Conservation (phyloP, 306 rosid species). For the Cicer bijugum region DNA sequence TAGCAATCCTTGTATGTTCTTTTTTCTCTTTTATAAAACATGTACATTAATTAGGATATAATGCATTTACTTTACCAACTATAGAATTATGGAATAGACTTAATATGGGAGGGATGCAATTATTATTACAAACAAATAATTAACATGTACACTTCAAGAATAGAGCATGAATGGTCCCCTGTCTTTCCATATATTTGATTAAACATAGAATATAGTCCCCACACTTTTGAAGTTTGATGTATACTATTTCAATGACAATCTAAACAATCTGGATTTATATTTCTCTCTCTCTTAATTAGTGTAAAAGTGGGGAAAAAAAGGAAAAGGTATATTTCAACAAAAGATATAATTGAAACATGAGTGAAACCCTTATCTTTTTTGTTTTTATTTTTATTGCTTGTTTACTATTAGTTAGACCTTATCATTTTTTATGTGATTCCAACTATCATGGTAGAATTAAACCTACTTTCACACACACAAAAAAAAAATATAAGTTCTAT, state of each 20-base stretch:
- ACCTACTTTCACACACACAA: neutral
- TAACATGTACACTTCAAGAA: slow-evolving; percentile 20
- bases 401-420: neutral
- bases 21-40: slow-evolving; percentile 42
- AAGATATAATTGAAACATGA: slow-evolving; percentile 19
- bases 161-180: slow-evolving; percentile 40
- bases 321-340: slow-evolving; percentile 36
- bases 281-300: slow-evolving; percentile 1
- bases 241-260: slow-evolving; percentile 35
- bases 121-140: too few species aligned
- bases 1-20: slow-evolving; percentile 35
- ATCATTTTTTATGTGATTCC: slow-evolving; percentile 18
- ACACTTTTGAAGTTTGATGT: slow-evolving; percentile 19
- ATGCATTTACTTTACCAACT: slow-evolving; percentile 18
- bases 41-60: slow-evolving; percentile 24
- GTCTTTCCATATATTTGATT: slow-evolving; percentile 39
- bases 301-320: slow-evolving; percentile 7
- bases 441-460: slow-evolving; percentile 15
- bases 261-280: slow-evolving; percentile 38
- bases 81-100: too few species aligned
- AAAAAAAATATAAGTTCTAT: neutral
- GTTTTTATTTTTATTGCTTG: too few species aligned
- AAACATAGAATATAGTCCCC: slow-evolving; percentile 48
- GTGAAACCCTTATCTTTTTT: neutral
- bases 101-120: neutral